Base-by-base conservation (phyloP, 2,329 filamentous ascomycete genomes). In the Colletotrichum magnum region DNA sequence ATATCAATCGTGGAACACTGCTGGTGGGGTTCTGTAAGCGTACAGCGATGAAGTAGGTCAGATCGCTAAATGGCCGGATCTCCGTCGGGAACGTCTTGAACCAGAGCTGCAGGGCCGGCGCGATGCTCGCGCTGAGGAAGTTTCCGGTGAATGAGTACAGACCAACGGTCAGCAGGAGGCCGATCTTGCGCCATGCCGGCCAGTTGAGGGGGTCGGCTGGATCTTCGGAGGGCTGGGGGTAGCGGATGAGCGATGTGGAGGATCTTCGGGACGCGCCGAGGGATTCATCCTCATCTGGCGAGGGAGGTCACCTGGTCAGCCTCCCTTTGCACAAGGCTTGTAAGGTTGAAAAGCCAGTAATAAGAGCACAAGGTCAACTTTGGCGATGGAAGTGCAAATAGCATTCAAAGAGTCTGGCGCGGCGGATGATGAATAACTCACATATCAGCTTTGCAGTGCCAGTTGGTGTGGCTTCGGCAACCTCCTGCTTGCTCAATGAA, bases 131-230 rank as follows among this genome's bases (percentile, higher is more conserved):
- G 13, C 76, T 75, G 1, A 71, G 70, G 32, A 77, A 82, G 65
- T 81, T 82, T 47, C 74, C 73, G 1, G 73, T 65, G 13, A 82
- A 82, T 1, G 77, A 77, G 64, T 79, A 82, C 2, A 78, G 36
- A 0, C 78, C 75, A 3, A 73, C 74, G 2, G 74, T 70, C 6
- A 72, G 2, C 13, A 82, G 68, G 1, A 77, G 73, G 1, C 72
- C 67, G 0, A 74, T 16, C 64, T 81, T 82, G 4, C 76, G 73
- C 79, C 79, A 80, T 1, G 54, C 43, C 0, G 75, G 54, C 72
- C 77, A 80, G 64, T 80, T 81, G 15, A 82, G 71, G 2, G 80
- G 80, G 58, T 82, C 80, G 6, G 74, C 74, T 5, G 80, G 79
- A 50, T 81, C 78, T 0, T 73, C 48, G 0, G 75, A 74, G 0